Evolutionary conservation across 257 asterid genomes (phyloP).

Genomic region (Nicotiana knightiana): DNA sequence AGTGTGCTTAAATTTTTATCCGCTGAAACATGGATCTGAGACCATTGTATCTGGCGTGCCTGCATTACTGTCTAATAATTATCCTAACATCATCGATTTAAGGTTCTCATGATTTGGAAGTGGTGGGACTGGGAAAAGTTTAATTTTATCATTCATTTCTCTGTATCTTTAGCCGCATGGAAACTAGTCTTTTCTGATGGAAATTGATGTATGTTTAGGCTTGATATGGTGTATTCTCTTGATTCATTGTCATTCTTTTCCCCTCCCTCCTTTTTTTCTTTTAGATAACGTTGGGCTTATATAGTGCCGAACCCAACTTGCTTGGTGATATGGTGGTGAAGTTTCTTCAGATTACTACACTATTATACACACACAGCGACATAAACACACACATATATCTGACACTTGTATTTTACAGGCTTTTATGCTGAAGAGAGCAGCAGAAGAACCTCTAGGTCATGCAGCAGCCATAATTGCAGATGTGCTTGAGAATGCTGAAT

Average conservation of each 20-base stretch:
- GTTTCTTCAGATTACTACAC: too few relatives aligned
- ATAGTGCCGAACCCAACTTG: too few relatives aligned
- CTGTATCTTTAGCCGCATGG: background rate
- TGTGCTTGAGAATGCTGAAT: conserved; percentile 88
- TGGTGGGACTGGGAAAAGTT: background rate
- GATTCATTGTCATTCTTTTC: background rate
- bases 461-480: conserved; percentile 91
- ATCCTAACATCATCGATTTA: background rate
- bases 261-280: background rate
- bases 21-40: background rate
- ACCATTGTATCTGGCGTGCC: background rate
- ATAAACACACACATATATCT: background rate
- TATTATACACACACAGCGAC: background rate
- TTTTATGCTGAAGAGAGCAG: conserved; percentile 94
- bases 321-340: too few relatives aligned
- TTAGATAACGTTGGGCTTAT: background rate
- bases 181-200: background rate
- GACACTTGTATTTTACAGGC: conserved; percentile 40
- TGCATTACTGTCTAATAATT: background rate
- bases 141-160: background rate
- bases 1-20: background rate
- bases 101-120: background rate
- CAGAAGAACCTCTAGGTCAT: conserved; percentile 96
- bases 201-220: background rate
- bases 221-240: background rate